These are phyloP conservation scores for Linderina pennispora DNA, from an alignment of 192 early-diverging fungal species.

Conservation along the genomic window DNA sequence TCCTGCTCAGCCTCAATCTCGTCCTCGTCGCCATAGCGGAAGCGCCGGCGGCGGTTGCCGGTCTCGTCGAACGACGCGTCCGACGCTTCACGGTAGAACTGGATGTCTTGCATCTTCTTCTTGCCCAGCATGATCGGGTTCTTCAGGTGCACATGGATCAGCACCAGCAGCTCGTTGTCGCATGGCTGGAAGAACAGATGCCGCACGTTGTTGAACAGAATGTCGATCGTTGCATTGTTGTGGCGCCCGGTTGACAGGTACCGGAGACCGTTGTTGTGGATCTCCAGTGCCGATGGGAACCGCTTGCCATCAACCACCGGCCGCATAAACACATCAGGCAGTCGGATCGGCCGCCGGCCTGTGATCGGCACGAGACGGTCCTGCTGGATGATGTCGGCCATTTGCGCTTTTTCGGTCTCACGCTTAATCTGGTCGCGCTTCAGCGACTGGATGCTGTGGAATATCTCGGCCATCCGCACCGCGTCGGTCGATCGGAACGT, in stretches of 20 bases:
- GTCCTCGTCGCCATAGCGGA: slow-evolving; percentile 97
- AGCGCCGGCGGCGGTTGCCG: slow-evolving; percentile 78
- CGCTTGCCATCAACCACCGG: slow-evolving; percentile 89
- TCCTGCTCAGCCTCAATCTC: slow-evolving; percentile 95
- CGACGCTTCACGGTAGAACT: slow-evolving; percentile 96
- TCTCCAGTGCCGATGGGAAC: slow-evolving; percentile 92
- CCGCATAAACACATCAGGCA: slow-evolving; percentile 89
- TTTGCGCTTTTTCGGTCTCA: slow-evolving; percentile 91
- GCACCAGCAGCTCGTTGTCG: slow-evolving; percentile 91
- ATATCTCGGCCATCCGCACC: slow-evolving; percentile 76
- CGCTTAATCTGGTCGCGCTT: slow-evolving; percentile 91
- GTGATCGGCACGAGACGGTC: slow-evolving; percentile 76
- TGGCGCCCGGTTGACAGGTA: slow-evolving; percentile 74
- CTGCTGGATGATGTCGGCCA: slow-evolving; percentile 95
- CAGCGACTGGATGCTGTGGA: slow-evolving; percentile 77
- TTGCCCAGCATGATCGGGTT: slow-evolving; percentile 97
- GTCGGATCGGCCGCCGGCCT: slow-evolving; percentile 64
- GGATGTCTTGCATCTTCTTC: slow-evolving; percentile 96
- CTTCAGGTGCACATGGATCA: slow-evolving; percentile 93
- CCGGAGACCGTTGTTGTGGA: slow-evolving; percentile 93
- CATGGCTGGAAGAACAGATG: slow-evolving; percentile 99
- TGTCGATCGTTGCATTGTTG: slow-evolving; percentile 76
- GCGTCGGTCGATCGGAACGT: slow-evolving; percentile 87
- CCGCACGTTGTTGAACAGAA: slow-evolving; percentile 96
- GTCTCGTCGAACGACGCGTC: slow-evolving; percentile 97